phyloP scores from a whole-genome alignment of 169 alveolate genomes.

The Plasmodium relictum region DNA sequence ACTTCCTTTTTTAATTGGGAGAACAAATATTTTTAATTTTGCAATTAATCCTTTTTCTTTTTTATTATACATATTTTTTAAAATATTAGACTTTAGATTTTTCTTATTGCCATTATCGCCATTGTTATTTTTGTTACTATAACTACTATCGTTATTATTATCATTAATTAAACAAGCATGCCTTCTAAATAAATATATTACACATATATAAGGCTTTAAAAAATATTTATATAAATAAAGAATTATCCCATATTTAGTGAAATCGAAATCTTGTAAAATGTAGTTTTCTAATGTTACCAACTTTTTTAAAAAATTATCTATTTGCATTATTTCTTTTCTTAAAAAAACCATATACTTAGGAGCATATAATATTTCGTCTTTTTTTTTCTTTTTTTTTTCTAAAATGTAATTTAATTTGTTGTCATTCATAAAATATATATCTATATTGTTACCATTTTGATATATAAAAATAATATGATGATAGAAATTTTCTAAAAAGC shows the following conservation, averaged over 20 bases:
- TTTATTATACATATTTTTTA: neutral
- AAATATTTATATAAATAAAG: constrained; percentile 30
- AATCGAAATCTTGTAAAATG: constrained; percentile 41
- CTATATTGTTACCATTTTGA: neutral
- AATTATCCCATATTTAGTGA: constrained; percentile 41
- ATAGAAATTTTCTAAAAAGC: constrained; percentile 22
- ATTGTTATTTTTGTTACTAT: neutral
- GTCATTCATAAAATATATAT: neutral
- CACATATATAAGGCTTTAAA: constrained; percentile 26
- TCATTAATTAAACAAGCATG: neutral
- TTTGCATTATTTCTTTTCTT: constrained; percentile 1
- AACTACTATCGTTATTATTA: neutral
- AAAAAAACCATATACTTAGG: neutral
- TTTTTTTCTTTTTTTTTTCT: neutral
- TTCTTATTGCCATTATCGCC: neutral
- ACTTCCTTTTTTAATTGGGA: constrained; percentile 42
- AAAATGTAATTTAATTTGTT: neutral
- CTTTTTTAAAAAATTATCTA: constrained; percentile 6
- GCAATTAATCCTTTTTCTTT: constrained; percentile 1
- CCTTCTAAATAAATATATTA: constrained; percentile 24
- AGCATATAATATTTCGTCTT: neutral
- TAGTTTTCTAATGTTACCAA: constrained; percentile 25
- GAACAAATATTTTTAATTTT: constrained; percentile 10
- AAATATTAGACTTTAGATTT: neutral
- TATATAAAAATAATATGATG: constrained; percentile 15